Evolutionary conservation across 306 rosid genomes (phyloP), one percentile per base, ranked within the genome.

Genomic region (Pueraria montana): DNA sequence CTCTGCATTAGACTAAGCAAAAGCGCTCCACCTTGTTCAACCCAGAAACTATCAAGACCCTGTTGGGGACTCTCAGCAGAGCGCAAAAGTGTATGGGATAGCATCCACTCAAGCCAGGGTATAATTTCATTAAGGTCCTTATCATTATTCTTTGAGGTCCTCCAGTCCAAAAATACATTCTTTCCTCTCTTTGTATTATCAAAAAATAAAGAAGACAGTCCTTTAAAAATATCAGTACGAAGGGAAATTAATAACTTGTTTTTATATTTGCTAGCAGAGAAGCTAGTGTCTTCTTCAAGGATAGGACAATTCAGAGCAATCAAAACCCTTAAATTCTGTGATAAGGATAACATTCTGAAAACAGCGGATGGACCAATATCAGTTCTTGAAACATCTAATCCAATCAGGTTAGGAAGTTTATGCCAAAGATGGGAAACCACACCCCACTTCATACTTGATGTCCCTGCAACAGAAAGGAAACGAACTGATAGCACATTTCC

Each of bases 71-170:
- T 96, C 94, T 96, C 99, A 3, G 99, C 97, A 74, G 97, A 94
- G 64, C 99, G 95, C 87, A 96, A 80, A 69, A 96, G 99, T 23
- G 92, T 90, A 88, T 94, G 98, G 78, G 99, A 96, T 62, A 96
- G 90, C 85, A 96, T 96, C 99, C 99, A 96, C 88, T 96, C 99
- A 52, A 96, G 91, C 99, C 99, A 96, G 72, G 80, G 89, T 96
- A 96, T 92, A 58, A 89, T 89, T 85, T 96, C 97, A 48, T 90
- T 89, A 72, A 92, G 84, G 85, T 74, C 92, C 80, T 90, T 96
- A 74, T 85, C 94, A 74, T 86, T 90, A 72, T 76, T 92, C 85
- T 77, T 85, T 58, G 80, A 83, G 55, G 76, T 89, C 90, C 89
- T 92, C 99, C 99, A 96, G 81, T 94, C 93, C 83, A 94, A 88